Percentiles rank a stretch among this genome's conserved stretches.
Conservation (phyloP, 2,329 filamentous ascomycete species). For the Magnaporthiopsis incrustans region DNA sequence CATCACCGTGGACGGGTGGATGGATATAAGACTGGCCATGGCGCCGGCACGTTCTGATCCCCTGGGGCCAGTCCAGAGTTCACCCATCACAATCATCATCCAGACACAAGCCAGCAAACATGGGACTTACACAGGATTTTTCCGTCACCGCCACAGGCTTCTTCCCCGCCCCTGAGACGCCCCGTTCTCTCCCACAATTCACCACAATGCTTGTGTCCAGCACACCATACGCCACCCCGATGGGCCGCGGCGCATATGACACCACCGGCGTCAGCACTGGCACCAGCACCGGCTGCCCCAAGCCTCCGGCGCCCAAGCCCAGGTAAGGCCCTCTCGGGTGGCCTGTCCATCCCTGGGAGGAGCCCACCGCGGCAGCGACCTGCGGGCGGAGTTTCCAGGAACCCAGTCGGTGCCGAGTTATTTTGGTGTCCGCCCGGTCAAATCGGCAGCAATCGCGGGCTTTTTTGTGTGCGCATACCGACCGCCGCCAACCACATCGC, state of each 20-base stretch:
- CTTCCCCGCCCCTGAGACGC: too few relatives aligned
- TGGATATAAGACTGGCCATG: too few relatives aligned
- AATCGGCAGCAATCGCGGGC: neutral
- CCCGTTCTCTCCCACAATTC: constrained; percentile 1
- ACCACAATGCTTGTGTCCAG: neutral
- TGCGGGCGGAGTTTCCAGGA: neutral
- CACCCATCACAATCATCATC: too few relatives aligned
- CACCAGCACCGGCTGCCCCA: neutral
- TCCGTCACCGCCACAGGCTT: too few relatives aligned
- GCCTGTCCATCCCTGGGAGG: neutral
- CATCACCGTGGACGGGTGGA: too few relatives aligned
- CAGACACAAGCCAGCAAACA: too few relatives aligned
- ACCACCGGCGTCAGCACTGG: constrained; percentile 3
- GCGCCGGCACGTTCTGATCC: too few relatives aligned
- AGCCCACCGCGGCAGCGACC: neutral
- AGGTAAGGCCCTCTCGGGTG: neutral
- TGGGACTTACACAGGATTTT: too few relatives aligned
- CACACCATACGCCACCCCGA: constrained; percentile 4
- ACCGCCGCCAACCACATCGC: neutral
- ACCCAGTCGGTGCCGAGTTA: neutral
- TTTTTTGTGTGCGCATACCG: neutral
- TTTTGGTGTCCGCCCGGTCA: neutral
- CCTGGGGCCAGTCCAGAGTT: too few relatives aligned
- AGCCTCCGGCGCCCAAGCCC: constrained; percentile 9
- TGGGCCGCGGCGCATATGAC: constrained; percentile 8